These are phyloP conservation scores for Pilobolus umbonatus DNA, from an alignment of 192 early-diverging fungal species.

Conservation along the genomic window DNA sequence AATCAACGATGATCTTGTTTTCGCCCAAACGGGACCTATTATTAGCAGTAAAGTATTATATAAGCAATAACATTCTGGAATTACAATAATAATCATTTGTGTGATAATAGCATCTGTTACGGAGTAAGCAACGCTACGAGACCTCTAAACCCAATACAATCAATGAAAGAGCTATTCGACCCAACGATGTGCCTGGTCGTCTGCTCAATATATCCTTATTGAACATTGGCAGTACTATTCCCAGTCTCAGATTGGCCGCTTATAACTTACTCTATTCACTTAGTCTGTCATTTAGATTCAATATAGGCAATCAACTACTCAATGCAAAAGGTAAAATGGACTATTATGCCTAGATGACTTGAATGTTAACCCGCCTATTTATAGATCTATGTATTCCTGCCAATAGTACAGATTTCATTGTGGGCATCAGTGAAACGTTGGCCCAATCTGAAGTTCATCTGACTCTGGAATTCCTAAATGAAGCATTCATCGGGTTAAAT, in stretches of 20 bases:
- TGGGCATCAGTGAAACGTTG: slow-evolving; percentile 72
- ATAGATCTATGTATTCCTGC: slow-evolving; percentile 80
- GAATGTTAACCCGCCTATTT: neutral
- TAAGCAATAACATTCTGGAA: neutral
- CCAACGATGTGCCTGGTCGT: slow-evolving; percentile 84
- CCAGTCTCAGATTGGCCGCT: slow-evolving; percentile 67
- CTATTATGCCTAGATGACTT: too few species aligned
- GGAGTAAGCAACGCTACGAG: slow-evolving; percentile 64
- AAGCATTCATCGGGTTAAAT: slow-evolving; percentile 76
- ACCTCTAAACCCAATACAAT: slow-evolving; percentile 51
- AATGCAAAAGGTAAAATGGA: slow-evolving; percentile 49
- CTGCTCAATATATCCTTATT: slow-evolving; percentile 87
- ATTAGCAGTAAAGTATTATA: slow-evolving; percentile 29
- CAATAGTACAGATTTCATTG: slow-evolving; percentile 81
- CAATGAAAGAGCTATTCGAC: slow-evolving; percentile 68
- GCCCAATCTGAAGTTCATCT: slow-evolving; percentile 69
- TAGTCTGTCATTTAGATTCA: slow-evolving; percentile 71
- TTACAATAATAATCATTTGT: neutral
- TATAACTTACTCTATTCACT: slow-evolving; percentile 88
- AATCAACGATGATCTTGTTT: slow-evolving; percentile 57
- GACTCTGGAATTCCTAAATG: slow-evolving; percentile 83
- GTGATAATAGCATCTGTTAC: slow-evolving; percentile 58
- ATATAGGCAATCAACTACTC: slow-evolving; percentile 72
- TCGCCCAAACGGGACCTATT: slow-evolving; percentile 66
- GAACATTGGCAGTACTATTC: slow-evolving; percentile 76